Conservation (phyloP, 2,329 filamentous ascomycete genomes). For the Penicillium sp. region DNA sequence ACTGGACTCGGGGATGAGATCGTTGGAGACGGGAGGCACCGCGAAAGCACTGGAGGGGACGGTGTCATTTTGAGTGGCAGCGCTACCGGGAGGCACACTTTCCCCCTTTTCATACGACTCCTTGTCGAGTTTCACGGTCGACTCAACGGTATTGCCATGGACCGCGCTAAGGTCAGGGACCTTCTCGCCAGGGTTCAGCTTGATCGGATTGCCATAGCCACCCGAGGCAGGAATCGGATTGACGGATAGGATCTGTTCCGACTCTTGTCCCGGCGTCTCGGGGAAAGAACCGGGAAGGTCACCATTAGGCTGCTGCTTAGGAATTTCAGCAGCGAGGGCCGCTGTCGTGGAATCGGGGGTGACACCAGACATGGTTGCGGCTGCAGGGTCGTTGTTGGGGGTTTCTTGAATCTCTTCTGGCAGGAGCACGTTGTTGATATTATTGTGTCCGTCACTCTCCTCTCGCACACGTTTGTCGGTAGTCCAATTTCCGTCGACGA, state of each 20-base stretch:
- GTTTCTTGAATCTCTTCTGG: constrained; percentile 60
- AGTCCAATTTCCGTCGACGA: constrained; percentile 88
- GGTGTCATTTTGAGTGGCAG: constrained; percentile 40
- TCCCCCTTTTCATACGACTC: constrained; percentile 80
- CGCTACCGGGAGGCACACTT: constrained; percentile 44
- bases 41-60: constrained; percentile 40
- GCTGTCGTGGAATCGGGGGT: constrained; percentile 68
- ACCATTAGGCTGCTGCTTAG: constrained; percentile 51
- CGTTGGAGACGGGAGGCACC: constrained; percentile 55
- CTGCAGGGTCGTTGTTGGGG: constrained; percentile 1
- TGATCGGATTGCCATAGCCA: constrained; percentile 70
- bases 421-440: constrained; percentile 87
- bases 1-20: constrained; percentile 76
- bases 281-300: constrained; percentile 65
- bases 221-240: constrained; percentile 57
- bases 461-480: constrained; percentile 74
- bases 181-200: constrained; percentile 72
- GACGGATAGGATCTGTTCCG: constrained; percentile 43
- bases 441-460: constrained; percentile 76
- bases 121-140: constrained; percentile 63
- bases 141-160: constrained; percentile 66
- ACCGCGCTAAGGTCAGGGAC: constrained; percentile 64
- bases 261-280: constrained; percentile 59
- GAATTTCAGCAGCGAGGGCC: constrained; percentile 52
- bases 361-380: constrained; percentile 54